Base-by-base conservation (phyloP, 1,284 basidiomycete genomes). In the Serendipita sp. region DNA sequence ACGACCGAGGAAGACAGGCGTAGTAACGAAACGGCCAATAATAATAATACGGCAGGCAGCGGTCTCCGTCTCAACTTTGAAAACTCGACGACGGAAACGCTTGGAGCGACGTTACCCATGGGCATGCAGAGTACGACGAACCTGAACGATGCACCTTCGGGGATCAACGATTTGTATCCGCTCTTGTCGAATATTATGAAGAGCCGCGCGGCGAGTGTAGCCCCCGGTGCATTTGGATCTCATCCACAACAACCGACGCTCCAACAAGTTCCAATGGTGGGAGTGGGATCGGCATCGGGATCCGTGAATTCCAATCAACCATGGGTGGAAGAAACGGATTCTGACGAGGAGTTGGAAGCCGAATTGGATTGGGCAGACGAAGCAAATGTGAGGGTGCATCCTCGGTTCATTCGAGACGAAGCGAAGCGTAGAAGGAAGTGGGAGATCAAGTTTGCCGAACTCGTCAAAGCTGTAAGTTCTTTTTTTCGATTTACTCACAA, bases 391-490 rank as follows among this genome's bases (percentile, higher is more conserved):
- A 29, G 32, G 1, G n/a, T 26, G 1, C 53, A 58, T 35, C 53
- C 53, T 6, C 53, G 53, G 22, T 58, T 58, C 32, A 58, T 58
- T 32, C 22, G 30, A 22, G 53, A 58, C 32, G 53, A 58, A 58
- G 53, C 53, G 22, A 58, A 58, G 30, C 22, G 53, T 2, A 22
- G 53, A 8, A 29, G 53, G n/a, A 58, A 58, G 32, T 58, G 53
- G 53, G 53, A 58, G 53, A 58, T 58, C 53, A 58, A 58, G 53
- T 58, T 58, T 58, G 53, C 22, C 10, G 53, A 58, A n/a, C 53
- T 58, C 32, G 53, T 58, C 53, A 58, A 58, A 26, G 53, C 53
- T n/a, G 53, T 58, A 32, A n/a, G 53, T 58, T 22, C 22, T 1
- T 22, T 22, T 22, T 22, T 22, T 22, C 22, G 22, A 22, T 22